Conservation (phyloP, 2,329 filamentous ascomycete genomes). For the Lachnellula occidentalis region DNA sequence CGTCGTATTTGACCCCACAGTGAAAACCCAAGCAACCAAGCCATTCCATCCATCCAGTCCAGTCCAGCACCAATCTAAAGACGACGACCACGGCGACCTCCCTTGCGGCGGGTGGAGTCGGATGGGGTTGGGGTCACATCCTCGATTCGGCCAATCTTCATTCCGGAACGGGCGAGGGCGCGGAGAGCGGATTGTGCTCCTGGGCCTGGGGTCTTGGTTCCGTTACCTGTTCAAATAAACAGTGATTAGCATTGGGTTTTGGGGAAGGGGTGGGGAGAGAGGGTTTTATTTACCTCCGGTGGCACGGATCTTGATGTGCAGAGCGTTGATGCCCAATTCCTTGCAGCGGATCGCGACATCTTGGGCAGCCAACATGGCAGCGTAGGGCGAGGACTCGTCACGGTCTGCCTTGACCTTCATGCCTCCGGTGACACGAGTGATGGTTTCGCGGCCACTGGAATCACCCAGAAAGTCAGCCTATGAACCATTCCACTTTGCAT, state of each 20-base stretch:
- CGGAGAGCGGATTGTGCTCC: constrained; percentile 99
- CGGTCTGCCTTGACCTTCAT: constrained; percentile 99
- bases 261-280: neutral
- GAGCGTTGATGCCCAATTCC: constrained; percentile 82
- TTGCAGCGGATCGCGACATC: constrained; percentile 90
- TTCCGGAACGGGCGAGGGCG: constrained; percentile 96
- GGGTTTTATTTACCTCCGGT: constrained; percentile 76
- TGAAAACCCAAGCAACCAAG: constrained; percentile 35
- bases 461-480: constrained; percentile 62
- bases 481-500: constrained; percentile 33
- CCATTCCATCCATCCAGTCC: constrained; percentile 27
- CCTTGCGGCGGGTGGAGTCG: constrained; percentile 99
- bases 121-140: constrained; percentile 98
- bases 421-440: constrained; percentile 98
- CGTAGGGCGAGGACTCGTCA: constrained; percentile 99
- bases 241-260: constrained; percentile 6
- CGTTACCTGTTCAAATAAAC: constrained; percentile 61
- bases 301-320: constrained; percentile 99
- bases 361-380: constrained; percentile 99
- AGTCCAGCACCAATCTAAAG: constrained; percentile 55
- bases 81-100: constrained; percentile 99
- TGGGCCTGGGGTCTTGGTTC: constrained; percentile 99
- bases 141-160: constrained; percentile 99
- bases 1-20: constrained; percentile 66
- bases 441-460: constrained; percentile 97